Conservation (phyloP, 23 red algal species). For the Gracilaria gracilis region DNA sequence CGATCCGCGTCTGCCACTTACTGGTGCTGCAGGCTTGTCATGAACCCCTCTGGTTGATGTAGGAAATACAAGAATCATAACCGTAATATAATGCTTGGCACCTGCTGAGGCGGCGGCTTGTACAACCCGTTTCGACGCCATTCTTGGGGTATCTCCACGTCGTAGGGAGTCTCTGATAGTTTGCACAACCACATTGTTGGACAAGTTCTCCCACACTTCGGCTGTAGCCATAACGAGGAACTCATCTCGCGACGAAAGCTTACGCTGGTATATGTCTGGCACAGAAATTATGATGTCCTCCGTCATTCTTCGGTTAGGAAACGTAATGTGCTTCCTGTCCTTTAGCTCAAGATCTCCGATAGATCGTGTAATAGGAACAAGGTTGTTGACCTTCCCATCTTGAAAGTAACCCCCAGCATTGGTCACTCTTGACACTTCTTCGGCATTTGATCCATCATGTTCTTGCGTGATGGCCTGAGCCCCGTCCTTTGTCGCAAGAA, state of each 20-base stretch:
- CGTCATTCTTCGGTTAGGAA: slow-evolving; percentile 72
- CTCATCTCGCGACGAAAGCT: slow-evolving; percentile 51
- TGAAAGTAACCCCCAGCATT: slow-evolving; percentile 67
- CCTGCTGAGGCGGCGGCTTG: slow-evolving; percentile 54
- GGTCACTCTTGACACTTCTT: slow-evolving; percentile 59
- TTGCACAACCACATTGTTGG: slow-evolving; percentile 58
- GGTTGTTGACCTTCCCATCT: slow-evolving; percentile 78
- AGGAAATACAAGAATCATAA: slow-evolving; percentile 63
- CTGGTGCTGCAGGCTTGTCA: slow-evolving; percentile 38
- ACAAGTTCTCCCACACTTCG: slow-evolving; percentile 79
- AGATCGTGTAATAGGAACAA: slow-evolving; percentile 70
- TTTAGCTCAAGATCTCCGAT: slow-evolving; percentile 90
- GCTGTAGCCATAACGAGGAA: slow-evolving; percentile 82
- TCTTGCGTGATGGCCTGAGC: slow-evolving; percentile 60
- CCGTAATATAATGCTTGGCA: slow-evolving; percentile 37
- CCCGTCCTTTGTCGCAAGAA: slow-evolving; percentile 64
- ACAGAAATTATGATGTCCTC: slow-evolving; percentile 76
- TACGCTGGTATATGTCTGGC: slow-evolving; percentile 73
- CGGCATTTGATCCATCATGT: slow-evolving; percentile 66
- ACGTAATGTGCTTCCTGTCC: slow-evolving; percentile 78
- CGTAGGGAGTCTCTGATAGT: slow-evolving; percentile 33
- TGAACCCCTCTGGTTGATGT: slow-evolving; percentile 36
- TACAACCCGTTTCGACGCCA: slow-evolving; percentile 41
- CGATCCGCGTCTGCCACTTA: slow-evolving; percentile 26
- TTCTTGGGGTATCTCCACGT: slow-evolving; percentile 49